Base-by-base conservation (phyloP, 768 basidiomycete genomes). In the Tulasnella sp. region DNA sequence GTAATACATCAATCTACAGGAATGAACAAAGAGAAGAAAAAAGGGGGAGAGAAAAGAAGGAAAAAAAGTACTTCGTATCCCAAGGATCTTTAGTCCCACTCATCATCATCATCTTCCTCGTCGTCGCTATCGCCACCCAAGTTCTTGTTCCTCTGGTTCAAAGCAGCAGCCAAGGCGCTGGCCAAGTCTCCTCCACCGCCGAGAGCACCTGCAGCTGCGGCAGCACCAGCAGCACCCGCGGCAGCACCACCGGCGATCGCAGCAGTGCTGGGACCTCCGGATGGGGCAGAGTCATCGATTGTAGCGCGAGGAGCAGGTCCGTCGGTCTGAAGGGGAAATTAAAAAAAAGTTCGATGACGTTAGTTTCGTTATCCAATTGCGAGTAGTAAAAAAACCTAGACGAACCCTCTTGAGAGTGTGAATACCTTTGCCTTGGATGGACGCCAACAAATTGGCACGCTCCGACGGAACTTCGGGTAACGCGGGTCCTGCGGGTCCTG, bases 71-170 rank as follows among this genome's bases (percentile, higher is more conserved):
- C 31, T 29, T 64, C 58, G 11, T 31, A 25, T 64, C 37, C 69
- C 3, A 11, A 22, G 31, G 58, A 11, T 4, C 6, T 22, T 71
- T 78, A 79, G 68, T 86, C 85, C 81, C 91, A 91, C 54, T 91
- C 90, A 40, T 90, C 89, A 31, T 91, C 90, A 0, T 90, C 90
- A 5, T 92, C 91, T 29, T 91, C 91, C 71, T 92, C 91, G 79
- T 93, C 84, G 71, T 84, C 92, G 80, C 91, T 93, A 79, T 95
- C 93, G 1, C 68, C 75, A 17, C 92, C 94, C 79, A 97, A 84
- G 80, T 93, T 91, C 84, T 92, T 94, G 81, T 93, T 97, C 79
- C 96, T 85, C 81, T 91, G 89, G 79, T 90, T 84, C 78, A 98
- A 83, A 1, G 95, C 95, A 70, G 89, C 91, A 6, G 94, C 96